These are phyloP conservation scores for Xylariaceae sp. DNA, from an alignment of 2,329 filamentous ascomycete genomes.

Conservation along the genomic window DNA sequence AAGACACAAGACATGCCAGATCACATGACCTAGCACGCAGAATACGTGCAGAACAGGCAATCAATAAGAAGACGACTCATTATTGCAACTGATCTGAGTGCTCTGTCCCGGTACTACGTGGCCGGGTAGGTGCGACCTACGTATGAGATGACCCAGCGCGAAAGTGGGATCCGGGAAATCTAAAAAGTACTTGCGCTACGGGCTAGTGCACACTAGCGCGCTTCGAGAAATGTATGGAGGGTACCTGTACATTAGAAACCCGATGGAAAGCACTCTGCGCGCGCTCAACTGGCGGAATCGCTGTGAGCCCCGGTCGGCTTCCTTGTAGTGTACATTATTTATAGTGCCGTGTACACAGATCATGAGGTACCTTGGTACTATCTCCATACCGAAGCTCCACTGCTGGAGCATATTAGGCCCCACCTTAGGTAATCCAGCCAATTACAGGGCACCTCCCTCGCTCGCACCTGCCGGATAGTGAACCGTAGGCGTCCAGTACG, in stretches of 20 bases:
- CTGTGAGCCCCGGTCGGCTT: not conserved
- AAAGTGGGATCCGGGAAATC: not conserved
- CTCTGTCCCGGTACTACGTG: not conserved
- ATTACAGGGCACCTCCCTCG: not conserved
- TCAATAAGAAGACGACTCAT: not conserved
- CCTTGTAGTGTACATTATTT: not conserved
- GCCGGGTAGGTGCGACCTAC: not conserved
- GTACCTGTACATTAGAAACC: not conserved
- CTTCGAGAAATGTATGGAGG: not conserved
- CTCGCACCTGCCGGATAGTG: too few species aligned
- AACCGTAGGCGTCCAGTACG: not conserved
- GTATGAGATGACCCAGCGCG: not conserved
- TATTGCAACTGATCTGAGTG: not conserved
- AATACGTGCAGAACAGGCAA: not conserved
- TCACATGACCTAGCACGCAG: not conserved
- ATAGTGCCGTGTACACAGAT: not conserved
- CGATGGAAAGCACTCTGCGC: not conserved
- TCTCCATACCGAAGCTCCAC: not conserved
- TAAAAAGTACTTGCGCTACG: not conserved
- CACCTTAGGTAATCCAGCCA: not conserved
- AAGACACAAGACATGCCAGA: too few species aligned
- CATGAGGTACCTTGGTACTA: not conserved
- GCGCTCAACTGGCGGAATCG: not conserved
- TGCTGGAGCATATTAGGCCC: not conserved
- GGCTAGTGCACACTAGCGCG: not conserved